Conservation (phyloP, 768 basidiomycete genomes). For the Plicaturopsis crispa region DNA sequence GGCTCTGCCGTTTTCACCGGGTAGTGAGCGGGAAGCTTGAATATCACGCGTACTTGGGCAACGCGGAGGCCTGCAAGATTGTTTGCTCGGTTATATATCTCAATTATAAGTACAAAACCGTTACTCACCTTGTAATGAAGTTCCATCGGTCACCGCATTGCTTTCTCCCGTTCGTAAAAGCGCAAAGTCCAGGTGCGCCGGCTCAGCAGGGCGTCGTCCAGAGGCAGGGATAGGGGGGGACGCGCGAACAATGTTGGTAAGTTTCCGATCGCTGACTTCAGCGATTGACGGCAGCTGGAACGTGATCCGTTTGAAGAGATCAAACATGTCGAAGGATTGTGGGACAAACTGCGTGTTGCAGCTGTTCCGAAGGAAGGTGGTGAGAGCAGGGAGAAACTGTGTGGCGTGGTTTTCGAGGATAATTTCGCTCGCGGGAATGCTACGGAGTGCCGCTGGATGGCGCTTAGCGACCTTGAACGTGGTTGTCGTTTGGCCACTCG, state of each 20-base stretch:
- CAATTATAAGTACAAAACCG: no score
- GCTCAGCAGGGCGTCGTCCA: conserved; percentile 1
- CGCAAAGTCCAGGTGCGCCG: conserved; percentile 11
- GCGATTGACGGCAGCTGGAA: conserved; percentile 8
- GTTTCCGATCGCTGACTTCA: conserved; percentile 4
- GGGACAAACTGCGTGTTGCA: conserved; percentile 2
- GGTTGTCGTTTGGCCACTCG: no score
- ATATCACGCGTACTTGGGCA: conserved; percentile 10
- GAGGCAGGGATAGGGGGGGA: conserved; percentile 6
- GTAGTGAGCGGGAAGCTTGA: conserved; percentile 9
- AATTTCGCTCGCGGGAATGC: conserved; percentile 4
- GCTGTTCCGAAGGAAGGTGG: conserved; percentile 1
- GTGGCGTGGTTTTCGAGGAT: conserved; percentile 2
- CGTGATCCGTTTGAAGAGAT: conserved; percentile 12
- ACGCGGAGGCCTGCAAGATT: conserved; percentile 7
- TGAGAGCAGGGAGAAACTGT: conserved; percentile 6
- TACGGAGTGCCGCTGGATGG: conserved; percentile 4
- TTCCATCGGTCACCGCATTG: conserved; percentile 4
- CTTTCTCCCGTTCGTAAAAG: conserved; percentile 7
- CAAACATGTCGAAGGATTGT: conserved; percentile 10
- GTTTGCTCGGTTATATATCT: no score
- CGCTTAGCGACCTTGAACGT: neutral
- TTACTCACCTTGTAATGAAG: conserved; percentile 6
- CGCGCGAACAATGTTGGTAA: conserved; percentile 8
- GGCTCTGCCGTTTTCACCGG: conserved; percentile 3